Conservation (phyloP, 2,329 filamentous ascomycete genomes). For the Ascocoryne sarcoides region DNA sequence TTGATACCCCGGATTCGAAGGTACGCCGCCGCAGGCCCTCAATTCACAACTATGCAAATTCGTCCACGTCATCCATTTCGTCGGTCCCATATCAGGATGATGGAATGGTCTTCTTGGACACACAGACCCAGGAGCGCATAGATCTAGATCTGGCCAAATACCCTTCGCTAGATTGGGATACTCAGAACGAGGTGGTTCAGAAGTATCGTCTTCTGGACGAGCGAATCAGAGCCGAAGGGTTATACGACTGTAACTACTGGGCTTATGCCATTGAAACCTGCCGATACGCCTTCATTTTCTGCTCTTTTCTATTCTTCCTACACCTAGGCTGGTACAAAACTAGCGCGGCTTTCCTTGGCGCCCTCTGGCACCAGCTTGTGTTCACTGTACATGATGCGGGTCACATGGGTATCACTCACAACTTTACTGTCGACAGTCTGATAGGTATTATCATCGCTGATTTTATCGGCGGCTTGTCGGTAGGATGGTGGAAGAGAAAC, state of each 20-base stretch:
- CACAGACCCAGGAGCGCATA: constrained; percentile 65
- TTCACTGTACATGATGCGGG: constrained; percentile 93
- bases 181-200: constrained; percentile 64
- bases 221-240: constrained; percentile 61
- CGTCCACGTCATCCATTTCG: constrained; percentile 45
- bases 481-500: constrained; percentile 95
- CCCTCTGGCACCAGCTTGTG: constrained; percentile 88
- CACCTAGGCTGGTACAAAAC: constrained; percentile 55
- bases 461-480: constrained; percentile 77
- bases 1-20: constrained; percentile 20
- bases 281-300: constrained; percentile 63
- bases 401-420: constrained; percentile 95
- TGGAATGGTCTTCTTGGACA: constrained; percentile 60
- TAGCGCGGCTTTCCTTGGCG: constrained; percentile 68
- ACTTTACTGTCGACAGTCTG: constrained; percentile 71
- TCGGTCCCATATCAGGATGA: constrained; percentile 46
- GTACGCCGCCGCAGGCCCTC: constrained; percentile 15
- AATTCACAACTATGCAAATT: constrained; percentile 14
- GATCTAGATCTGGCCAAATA: constrained; percentile 71
- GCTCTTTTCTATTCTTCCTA: constrained; percentile 52
- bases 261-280: constrained; percentile 67
- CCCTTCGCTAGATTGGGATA: constrained; percentile 63
- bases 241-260: constrained; percentile 78
- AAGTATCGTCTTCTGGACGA: constrained; percentile 77
- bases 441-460: constrained; percentile 89